Conservation (phyloP, 805 yeast genomes). For the Phaffomyces thermotolerans region DNA sequence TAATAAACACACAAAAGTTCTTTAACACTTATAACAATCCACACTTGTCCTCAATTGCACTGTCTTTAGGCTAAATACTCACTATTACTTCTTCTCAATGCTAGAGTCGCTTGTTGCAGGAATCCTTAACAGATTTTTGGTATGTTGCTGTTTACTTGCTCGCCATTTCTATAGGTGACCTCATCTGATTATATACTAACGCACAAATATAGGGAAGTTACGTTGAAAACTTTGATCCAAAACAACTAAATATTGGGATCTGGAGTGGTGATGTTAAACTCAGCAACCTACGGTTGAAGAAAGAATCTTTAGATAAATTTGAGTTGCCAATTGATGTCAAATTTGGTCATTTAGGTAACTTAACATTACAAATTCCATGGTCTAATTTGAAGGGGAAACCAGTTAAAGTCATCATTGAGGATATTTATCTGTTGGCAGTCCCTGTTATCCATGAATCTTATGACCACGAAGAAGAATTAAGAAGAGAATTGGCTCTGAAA, state of each 20-base stretch:
- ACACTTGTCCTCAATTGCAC: neutral
- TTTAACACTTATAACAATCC: no score
- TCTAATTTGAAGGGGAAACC: conserved; percentile 89
- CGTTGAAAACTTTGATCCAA: conserved; percentile 93
- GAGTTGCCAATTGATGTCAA: conserved; percentile 81
- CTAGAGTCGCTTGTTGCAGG: conserved; percentile 62
- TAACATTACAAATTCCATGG: conserved; percentile 94
- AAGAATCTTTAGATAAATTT: conserved; percentile 82
- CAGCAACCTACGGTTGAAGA: conserved; percentile 66
- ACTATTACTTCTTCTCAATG: conserved; percentile 29
- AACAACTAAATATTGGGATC: conserved; percentile 89
- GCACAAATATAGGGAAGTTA: conserved; percentile 42
- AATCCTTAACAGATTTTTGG: conserved; percentile 49
- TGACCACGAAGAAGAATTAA: conserved; percentile 46
- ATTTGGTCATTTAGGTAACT: conserved; percentile 84
- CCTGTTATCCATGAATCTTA: conserved; percentile 58
- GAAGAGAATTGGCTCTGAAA: conserved; percentile 59
- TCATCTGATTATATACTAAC: neutral
- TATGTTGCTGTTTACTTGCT: conserved; percentile 10
- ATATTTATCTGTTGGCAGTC: conserved; percentile 74
- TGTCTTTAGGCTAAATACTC: neutral
- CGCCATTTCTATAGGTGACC: neutral
- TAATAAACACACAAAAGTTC: neutral
- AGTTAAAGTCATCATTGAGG: conserved; percentile 79
- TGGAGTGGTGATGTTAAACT: conserved; percentile 97